Evolutionary conservation across 2,329 filamentous ascomycete species (phyloP), one percentile per base, ranked within the genome.

Genomic region (Fusarium xylarioides): DNA sequence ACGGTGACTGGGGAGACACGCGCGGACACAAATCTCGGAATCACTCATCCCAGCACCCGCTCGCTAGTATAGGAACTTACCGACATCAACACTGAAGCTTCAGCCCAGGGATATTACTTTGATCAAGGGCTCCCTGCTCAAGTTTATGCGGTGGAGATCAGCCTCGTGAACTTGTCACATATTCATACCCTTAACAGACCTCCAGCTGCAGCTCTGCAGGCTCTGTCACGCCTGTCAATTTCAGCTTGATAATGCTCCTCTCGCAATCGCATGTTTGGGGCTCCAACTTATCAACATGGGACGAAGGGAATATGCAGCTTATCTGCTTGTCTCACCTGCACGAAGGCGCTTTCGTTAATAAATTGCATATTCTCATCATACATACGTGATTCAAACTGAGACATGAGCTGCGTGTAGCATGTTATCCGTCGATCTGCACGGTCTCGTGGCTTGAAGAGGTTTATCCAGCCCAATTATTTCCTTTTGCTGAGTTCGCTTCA

Each of bases 71-170:
- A 47, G 47, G 60, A 66, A 66, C 49, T 43, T 60, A 58, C 70
- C 59, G 40, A 62, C 38, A 61, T 67, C 44, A 68, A 58, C 58
- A 46, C 75, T 76, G 68, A 77, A 70, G 68, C 73, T 77, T 77
- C 66, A 77, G 75, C 75, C 75, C 75, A 73, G 57, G 56, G 64
- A 77, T 71, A 77, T 77, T 77, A 71, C 71, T 53, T 47, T 55
- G 54, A 53, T 35, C 67, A 52, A 74, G 70, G 72, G 60, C 53
- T 71, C 62, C 52, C 50, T 69, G 60, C 23, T 67, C 60, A 59
- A 68, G 54, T 65, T 64, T 64, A 66, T 75, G 70, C 46, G 66
- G 47, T 42, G 53, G 60, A 59, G 57, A 63, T 65, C 67, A 60
- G 43, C 47, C 34, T 70, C 42, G 28, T 28, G 49, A 32, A 47